These are phyloP conservation scores for Phytopythium ostracodes DNA, from an alignment of 352 stramenopile genomes.

Conservation along the genomic window DNA sequence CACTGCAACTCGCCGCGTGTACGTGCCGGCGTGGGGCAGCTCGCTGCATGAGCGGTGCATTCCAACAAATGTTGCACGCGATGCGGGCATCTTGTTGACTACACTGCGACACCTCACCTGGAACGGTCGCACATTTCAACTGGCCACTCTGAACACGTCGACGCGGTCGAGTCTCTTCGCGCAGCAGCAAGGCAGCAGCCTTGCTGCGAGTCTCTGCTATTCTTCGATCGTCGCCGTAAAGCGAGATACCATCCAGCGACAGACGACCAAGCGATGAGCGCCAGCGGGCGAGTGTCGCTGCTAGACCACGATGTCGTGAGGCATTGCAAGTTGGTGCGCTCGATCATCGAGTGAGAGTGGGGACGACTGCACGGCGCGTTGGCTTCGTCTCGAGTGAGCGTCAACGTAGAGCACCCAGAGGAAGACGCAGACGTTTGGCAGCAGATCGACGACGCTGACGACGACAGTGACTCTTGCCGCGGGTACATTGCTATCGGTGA, in stretches of 20 bases:
- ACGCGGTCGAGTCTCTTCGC: background rate
- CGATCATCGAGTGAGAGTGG: conserved; percentile 1
- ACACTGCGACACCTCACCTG: background rate
- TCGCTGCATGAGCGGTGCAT: too few species aligned
- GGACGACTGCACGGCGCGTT: background rate
- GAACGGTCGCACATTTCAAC: background rate
- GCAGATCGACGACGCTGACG: background rate
- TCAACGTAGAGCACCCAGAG: background rate
- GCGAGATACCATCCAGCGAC: background rate
- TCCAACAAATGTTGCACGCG: too few species aligned
- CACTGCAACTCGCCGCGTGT: too few species aligned
- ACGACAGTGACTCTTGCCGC: background rate
- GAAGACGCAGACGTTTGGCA: conserved; percentile 1
- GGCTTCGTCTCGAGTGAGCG: background rate
- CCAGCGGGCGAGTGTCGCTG: background rate
- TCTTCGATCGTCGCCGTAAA: too few species aligned
- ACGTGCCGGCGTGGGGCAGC: too few species aligned
- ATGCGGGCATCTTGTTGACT: background rate
- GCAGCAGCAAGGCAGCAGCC: too few species aligned
- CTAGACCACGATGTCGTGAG: background rate
- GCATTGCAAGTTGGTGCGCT: background rate
- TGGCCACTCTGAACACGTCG: background rate
- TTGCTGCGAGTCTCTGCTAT: background rate
- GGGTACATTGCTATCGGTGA: background rate
- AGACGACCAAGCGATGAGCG: background rate